Evolutionary conservation across 257 asterid species (phyloP), one percentile per base, ranked within the genome.

Genomic region (Nicotiana otophora): DNA sequence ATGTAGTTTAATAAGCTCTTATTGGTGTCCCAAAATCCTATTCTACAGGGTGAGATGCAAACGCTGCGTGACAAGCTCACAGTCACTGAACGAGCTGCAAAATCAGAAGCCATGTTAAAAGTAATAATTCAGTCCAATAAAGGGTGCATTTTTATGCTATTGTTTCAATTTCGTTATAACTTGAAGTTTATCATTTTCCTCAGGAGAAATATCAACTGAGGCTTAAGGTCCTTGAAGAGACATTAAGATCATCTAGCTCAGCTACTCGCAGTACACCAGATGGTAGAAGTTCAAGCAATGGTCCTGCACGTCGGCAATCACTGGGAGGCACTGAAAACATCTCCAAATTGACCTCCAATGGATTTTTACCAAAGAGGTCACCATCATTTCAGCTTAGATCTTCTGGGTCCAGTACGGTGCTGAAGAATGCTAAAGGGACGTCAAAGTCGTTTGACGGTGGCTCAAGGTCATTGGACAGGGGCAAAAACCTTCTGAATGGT

Each of bases 361-460:
- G 98, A 26, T 91, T 95, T 80, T 87, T 94, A 83, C 97, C 99
- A 33, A 94, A 93, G 91, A 89, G 98, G 85, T 92, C 97, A 51
- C 99, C 98, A 39, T 95, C 99, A 64, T 93, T 95, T 85, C 97
- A 91, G 86, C 60, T 91, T 80, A 93, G 98, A 87, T 94, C 99
- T 65, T 91, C 97, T 81, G 93, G 95, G 61, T 92, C 94, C 84
- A 93, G 99, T 87, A 53, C 97, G 6, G 92, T 95, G 79, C 86
- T 94, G 89, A 95, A 92, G 89, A 93, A 95, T 84, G 99, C 99
- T 51, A 95, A 95, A 88, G 98, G 98, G 81, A 92, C 99, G 82
- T 95, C 99, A 36, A 95, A 94, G 90, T 95, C 99, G 30, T 95
- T 95, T 84, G 99, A 95, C 84, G 99, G 98, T 82, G 98, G 98